A percentile compares a stretch with the other conserved stretches of the same genome.
These are phyloP conservation scores for Harringtonia aguacate DNA, from an alignment of 2,329 filamentous ascomycete species.

Conservation along the genomic window DNA sequence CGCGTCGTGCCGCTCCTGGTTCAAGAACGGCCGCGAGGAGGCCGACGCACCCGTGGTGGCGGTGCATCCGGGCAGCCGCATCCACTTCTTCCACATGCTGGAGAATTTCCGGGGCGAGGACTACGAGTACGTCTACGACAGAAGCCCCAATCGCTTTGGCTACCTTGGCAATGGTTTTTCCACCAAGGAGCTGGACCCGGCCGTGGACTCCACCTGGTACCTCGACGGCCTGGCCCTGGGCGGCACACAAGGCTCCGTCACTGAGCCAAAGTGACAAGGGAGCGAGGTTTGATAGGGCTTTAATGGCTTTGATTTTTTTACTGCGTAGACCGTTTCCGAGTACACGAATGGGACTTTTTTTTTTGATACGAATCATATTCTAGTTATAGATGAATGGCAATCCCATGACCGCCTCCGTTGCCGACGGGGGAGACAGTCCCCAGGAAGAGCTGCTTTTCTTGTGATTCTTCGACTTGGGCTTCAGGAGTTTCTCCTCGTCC, in stretches of 20 bases:
- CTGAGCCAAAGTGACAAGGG: neutral
- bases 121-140: conserved; percentile 38
- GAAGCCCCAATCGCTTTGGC: conserved; percentile 30
- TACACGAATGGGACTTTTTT: too few relatives aligned
- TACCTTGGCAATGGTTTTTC: conserved; percentile 45
- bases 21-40: conserved; percentile 31
- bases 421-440: too few relatives aligned
- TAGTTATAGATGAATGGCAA: too few relatives aligned
- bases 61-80: conserved; percentile 37
- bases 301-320: too few relatives aligned
- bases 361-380: too few relatives aligned
- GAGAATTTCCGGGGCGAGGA: conserved; percentile 39
- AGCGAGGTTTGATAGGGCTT: neutral
- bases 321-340: too few relatives aligned
- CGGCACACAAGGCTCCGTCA: neutral
- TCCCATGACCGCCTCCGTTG: too few relatives aligned
- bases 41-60: conserved; percentile 34
- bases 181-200: conserved; percentile 28
- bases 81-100: conserved; percentile 44
- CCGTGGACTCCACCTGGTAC: conserved; percentile 31
- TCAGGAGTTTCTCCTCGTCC: too few relatives aligned
- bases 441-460: too few relatives aligned
- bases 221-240: conserved; percentile 16
- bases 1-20: conserved; percentile 37
- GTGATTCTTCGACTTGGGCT: too few relatives aligned